Evolutionary conservation across 1,284 basidiomycete genomes (phyloP).

Genomic region (Ustilago hordei): DNA sequence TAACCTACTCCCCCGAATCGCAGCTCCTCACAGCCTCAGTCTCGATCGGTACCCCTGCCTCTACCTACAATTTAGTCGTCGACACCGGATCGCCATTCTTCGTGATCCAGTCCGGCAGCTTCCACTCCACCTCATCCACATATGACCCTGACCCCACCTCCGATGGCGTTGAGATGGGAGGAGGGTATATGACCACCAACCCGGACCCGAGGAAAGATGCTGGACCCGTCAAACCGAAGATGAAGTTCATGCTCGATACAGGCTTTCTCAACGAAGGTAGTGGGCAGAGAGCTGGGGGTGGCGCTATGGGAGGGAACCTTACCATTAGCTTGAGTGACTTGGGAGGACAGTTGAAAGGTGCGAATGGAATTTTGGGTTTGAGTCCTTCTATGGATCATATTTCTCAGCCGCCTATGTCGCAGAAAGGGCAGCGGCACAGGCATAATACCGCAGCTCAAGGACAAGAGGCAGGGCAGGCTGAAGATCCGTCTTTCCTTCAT

Average conservation of each 20-base stretch:
- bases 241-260: slow-evolving; percentile 24
- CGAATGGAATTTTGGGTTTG: slow-evolving; percentile 37
- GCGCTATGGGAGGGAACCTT: slow-evolving; percentile 7
- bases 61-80: slow-evolving; percentile 30
- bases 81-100: slow-evolving; percentile 45
- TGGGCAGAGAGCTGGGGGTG: slow-evolving; percentile 13
- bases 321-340: slow-evolving; percentile 27
- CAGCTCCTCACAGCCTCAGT: slow-evolving; percentile 27
- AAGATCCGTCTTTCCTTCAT: slow-evolving; percentile 28
- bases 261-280: slow-evolving; percentile 11
- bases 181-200: slow-evolving; percentile 20
- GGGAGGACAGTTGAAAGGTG: neutral
- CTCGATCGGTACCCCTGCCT: slow-evolving; percentile 13
- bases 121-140: slow-evolving; percentile 5
- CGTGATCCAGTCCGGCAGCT: slow-evolving; percentile 8
- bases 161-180: neutral
- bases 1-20: slow-evolving; percentile 13
- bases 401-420: neutral
- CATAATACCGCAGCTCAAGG: neutral
- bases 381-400: slow-evolving; percentile 21
- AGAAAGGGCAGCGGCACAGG: neutral
- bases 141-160: slow-evolving; percentile 1
- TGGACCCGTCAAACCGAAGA: slow-evolving; percentile 11
- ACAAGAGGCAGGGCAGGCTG: neutral
- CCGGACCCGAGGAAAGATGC: neutral